Conservation (phyloP, 225 moss, liverwort and hornwort genomes). For the Polytrichum commune region DNA sequence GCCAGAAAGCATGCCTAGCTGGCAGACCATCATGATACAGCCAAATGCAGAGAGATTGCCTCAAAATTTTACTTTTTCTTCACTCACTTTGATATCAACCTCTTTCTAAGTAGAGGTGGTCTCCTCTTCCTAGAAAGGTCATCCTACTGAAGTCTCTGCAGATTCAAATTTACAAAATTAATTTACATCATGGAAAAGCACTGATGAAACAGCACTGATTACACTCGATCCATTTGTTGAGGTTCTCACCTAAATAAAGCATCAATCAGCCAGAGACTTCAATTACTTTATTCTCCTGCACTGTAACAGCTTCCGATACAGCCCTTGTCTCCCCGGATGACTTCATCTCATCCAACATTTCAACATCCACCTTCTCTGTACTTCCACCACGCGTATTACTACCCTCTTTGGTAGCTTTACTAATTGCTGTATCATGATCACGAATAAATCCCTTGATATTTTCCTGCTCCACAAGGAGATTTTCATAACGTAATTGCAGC, state of each 20-base stretch:
- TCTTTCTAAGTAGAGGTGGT: neutral
- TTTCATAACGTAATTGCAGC: conserved; percentile 79
- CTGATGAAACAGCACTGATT: neutral
- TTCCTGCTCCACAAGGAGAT: conserved; percentile 76
- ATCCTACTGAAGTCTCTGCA: neutral
- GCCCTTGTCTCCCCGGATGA: conserved; percentile 3
- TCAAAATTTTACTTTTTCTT: neutral
- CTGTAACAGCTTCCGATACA: neutral
- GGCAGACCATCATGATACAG: too few relatives aligned
- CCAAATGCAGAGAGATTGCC: too few relatives aligned
- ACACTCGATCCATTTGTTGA: neutral
- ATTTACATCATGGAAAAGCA: conserved; percentile 1
- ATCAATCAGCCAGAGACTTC: neutral
- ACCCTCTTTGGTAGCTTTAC: neutral
- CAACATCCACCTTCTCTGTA: neutral
- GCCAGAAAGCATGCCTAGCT: too few relatives aligned
- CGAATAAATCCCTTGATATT: conserved; percentile 49
- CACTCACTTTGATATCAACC: neutral
- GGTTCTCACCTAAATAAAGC: neutral
- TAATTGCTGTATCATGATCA: conserved; percentile 4
- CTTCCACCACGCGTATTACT: neutral
- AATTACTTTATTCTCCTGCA: neutral
- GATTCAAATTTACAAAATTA: conserved; percentile 1
- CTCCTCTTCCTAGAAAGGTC: neutral
- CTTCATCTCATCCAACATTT: conserved; percentile 1